Evolutionary conservation across 1,284 basidiomycete species (phyloP), one percentile per base, ranked within the genome.

Genomic region (Naganishia liquefaciens): DNA sequence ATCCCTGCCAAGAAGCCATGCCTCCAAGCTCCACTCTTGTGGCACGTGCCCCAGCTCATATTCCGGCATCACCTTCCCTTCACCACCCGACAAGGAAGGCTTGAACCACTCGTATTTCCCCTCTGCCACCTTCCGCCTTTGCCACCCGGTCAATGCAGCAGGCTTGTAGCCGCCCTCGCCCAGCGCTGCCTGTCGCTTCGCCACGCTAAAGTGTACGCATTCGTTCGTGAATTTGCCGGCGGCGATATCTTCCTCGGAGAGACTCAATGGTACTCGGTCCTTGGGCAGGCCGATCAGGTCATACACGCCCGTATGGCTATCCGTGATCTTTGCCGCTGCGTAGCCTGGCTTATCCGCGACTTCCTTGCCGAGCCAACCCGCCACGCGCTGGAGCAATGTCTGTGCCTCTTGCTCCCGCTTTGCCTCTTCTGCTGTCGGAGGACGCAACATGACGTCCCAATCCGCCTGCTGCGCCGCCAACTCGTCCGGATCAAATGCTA

Each of bases 11-110:
- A 51, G 27, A 23, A 64, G 27, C 62, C 62, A 64, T 6, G 46
- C 39, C 47, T 64, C 62, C 53, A 64, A 21, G 33, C 62, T 64
- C n/a, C 44, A 44, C 13, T 57, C 53, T 13, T 39, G 46, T 4
- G 72, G 71, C 0, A 73, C 65, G 49, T 62, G 53, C 27, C 57
- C 67, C 43, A 71, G 70, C 49, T 70, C 71, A 25, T 33, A 64
- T 33, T 64, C 62, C 17, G 43, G 39, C 62, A 64, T 42, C 5
- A 40, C 28, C 63, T 67, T 55, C 67, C 60, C 10, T 66, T 65
- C 42, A 58, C 63, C 63, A 70, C 60, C 25, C 66, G 63, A 44
- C 58, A 33, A 66, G 68, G 68, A 13, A 68, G 50, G 50, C 39
- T 63, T 63, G 25, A 27, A 17, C 62, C 62, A 64, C 33, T 55